phyloP scores from a whole-genome alignment of 2,329 filamentous ascomycete genomes.

The Hypoxylon sp. region DNA sequence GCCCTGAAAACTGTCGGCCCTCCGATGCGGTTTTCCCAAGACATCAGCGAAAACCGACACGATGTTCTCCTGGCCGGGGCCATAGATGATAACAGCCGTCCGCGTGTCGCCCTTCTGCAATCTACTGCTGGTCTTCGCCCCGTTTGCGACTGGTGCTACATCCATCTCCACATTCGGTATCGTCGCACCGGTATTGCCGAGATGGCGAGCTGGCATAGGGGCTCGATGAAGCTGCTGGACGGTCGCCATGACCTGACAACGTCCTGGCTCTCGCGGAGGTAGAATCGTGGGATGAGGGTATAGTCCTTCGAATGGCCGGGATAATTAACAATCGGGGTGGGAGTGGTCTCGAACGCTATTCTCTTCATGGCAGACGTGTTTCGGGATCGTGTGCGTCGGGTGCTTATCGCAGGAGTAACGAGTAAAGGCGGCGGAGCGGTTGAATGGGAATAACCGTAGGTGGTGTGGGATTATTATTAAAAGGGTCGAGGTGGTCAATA shows the following conservation, averaged over 20 bases:
- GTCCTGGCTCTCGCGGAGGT: slow-evolving; percentile 7
- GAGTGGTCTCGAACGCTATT: slow-evolving; percentile 23
- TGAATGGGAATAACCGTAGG: slow-evolving; percentile 8
- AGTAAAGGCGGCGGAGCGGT: slow-evolving; percentile 20
- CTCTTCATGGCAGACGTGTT: slow-evolving; percentile 35
- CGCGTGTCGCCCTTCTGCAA: slow-evolving; percentile 66
- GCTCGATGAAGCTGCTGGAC: slow-evolving; percentile 62
- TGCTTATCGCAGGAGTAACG: slow-evolving; percentile 19
- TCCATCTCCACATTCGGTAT: slow-evolving; percentile 44
- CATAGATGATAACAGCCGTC: slow-evolving; percentile 75
- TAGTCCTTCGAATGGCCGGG: slow-evolving; percentile 7
- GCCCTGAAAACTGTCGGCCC: slow-evolving; percentile 66
- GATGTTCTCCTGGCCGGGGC: slow-evolving; percentile 77
- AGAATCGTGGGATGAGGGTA: slow-evolving; percentile 1
- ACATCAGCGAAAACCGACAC: slow-evolving; percentile 82
- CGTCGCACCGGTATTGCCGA: slow-evolving; percentile 49
- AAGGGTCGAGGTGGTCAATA: slow-evolving; percentile 23
- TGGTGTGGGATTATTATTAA: slow-evolving; percentile 10
- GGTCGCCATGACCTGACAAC: slow-evolving; percentile 51
- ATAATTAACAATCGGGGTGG: background rate
- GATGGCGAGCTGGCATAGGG: slow-evolving; percentile 62
- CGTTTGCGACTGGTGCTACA: slow-evolving; percentile 46
- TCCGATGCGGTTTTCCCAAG: slow-evolving; percentile 76
- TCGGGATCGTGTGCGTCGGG: slow-evolving; percentile 17
- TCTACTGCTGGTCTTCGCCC: slow-evolving; percentile 59